Percentiles rank a stretch among this genome's conserved stretches.
Evolutionary conservation across 345 rosid genomes (phyloP).

Genomic region (Camelina neglecta): DNA sequence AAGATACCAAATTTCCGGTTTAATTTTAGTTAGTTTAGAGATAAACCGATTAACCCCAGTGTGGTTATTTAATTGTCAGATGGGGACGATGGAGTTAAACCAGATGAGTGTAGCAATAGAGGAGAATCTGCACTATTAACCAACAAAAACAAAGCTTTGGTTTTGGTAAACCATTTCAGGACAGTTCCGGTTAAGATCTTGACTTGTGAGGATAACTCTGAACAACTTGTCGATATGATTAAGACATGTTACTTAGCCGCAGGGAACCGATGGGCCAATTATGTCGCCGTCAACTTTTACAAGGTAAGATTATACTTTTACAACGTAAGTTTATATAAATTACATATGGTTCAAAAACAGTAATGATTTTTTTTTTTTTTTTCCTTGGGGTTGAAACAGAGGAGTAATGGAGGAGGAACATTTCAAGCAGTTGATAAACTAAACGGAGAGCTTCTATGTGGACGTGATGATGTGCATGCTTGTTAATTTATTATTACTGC

Average conservation of each 20-base stretch:
- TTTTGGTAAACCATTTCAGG: conserved; percentile 54
- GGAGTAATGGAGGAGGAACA: conserved; percentile 66
- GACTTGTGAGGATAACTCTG: conserved; percentile 55
- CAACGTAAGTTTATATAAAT: not conserved
- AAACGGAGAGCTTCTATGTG: conserved; percentile 62
- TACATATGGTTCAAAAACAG: not conserved
- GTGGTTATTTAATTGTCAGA: conserved; percentile 38
- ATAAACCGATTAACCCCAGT: conserved; percentile 16
- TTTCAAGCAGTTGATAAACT: conserved; percentile 62
- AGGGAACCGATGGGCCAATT: conserved; percentile 64
- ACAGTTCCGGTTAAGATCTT: conserved; percentile 44
- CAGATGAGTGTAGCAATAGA: conserved; percentile 49
- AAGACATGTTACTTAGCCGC: conserved; percentile 51
- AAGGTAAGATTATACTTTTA: conserved; percentile 42
- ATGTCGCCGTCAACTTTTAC: conserved; percentile 59
- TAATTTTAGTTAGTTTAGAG: not conserved
- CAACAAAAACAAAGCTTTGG: conserved; percentile 57
- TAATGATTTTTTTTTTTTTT: not conserved
- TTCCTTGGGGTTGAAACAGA: conserved; percentile 37
- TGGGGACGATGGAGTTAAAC: conserved; percentile 50
- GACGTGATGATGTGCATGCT: conserved; percentile 53
- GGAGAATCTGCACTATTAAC: conserved; percentile 49
- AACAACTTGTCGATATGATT: conserved; percentile 43
- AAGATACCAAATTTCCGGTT: not conserved
- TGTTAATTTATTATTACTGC: not conserved